Percentiles rank a stretch among this genome's conserved stretches.
phyloP scores from a whole-genome alignment of 768 basidiomycete genomes.

The Boletus insuetus region DNA sequence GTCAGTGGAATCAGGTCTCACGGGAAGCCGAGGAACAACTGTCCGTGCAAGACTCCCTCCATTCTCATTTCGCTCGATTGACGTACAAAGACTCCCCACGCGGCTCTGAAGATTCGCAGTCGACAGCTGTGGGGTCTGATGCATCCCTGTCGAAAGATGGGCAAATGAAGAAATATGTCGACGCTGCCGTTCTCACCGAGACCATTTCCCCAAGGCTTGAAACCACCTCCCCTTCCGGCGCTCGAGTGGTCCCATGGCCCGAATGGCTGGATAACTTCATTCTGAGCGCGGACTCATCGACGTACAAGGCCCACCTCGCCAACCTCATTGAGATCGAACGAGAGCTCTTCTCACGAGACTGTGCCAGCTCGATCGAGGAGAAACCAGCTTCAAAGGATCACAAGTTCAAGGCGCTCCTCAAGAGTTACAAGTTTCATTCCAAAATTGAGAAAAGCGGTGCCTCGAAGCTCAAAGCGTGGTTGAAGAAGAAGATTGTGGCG shows the following conservation, averaged over 20 bases:
- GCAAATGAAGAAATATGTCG: conserved; percentile 14
- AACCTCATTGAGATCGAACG: conserved; percentile 36
- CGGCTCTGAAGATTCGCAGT: conserved; percentile 67
- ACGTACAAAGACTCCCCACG: conserved; percentile 41
- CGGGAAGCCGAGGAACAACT: conserved; percentile 47
- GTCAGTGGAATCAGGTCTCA: conserved; percentile 43
- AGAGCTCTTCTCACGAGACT: conserved; percentile 29
- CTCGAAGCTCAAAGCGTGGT: conserved; percentile 59
- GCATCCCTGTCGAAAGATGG: conserved; percentile 11
- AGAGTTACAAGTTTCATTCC: conserved; percentile 38
- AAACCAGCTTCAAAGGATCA: conserved; percentile 31
- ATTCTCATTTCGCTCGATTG: conserved; percentile 10
- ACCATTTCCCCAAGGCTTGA: conserved; percentile 11
- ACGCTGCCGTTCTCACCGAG: conserved; percentile 22
- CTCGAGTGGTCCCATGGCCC: conserved; percentile 35
- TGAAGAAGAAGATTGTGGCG: conserved; percentile 53
- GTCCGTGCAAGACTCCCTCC: conserved; percentile 1
- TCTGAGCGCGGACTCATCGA: conserved; percentile 33
- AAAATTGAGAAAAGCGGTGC: conserved; percentile 37
- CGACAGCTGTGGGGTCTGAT: conserved; percentile 44
- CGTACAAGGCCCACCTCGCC: conserved; percentile 36
- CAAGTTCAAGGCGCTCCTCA: conserved; percentile 42
- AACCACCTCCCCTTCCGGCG: conserved; percentile 23
- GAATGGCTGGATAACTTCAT: conserved; percentile 40
- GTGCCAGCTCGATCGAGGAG: conserved; percentile 21